Evolutionary conservation across 2,329 filamentous ascomycete species (phyloP), one percentile per base, ranked within the genome.

Genomic region (Penicillium vulpinum): DNA sequence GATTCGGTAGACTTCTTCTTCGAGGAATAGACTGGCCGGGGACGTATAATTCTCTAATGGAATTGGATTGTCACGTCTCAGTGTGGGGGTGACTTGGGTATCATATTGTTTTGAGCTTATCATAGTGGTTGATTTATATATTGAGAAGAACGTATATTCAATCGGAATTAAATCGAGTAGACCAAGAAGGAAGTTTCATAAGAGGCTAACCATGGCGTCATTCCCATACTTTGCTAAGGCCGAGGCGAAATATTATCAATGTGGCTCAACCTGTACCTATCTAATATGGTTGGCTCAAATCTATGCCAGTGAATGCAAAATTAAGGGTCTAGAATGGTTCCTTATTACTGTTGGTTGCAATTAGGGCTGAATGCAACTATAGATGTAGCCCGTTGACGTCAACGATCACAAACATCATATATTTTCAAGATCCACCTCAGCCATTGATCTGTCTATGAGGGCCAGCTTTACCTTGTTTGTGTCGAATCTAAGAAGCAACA

Each of bases 1-100:
- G 15, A 70, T 59, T 41, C 65, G 58, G 29, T 63, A 67, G 31
- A 72, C 65, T 59, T 71, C 67, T 29, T 63, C 58, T 40, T 69
- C 56, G 40, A 72, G 64, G 49, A 72, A 70, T 29, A 53, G 2
- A 26, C 56, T 52, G 22, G 67, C 69, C 8, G 65, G 51, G 3
- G 65, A 62, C n/a, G 46, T 60, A 18, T 21, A 58, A 16, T 55
- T 11, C n/a, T 57, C 48, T 24, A 46, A 52, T 38, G 60, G n/a
- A 55, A 58, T 61, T 26, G 36, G 44, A 11, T 35, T 35, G 28
- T 58, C 39, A 10, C 22, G 40, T 54, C 36, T 21, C 35, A 36
- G 9, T 29, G 8, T 46, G 48, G 48, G 26, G 29, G 40, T 9
- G 6, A 31, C 7, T 31, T 33, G 10, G 9, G 13, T 24, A 38